Evolutionary conservation across 148 eudicot genomes (phyloP), one percentile per base, ranked within the genome.

Genomic region (Nyssa sinensis): DNA sequence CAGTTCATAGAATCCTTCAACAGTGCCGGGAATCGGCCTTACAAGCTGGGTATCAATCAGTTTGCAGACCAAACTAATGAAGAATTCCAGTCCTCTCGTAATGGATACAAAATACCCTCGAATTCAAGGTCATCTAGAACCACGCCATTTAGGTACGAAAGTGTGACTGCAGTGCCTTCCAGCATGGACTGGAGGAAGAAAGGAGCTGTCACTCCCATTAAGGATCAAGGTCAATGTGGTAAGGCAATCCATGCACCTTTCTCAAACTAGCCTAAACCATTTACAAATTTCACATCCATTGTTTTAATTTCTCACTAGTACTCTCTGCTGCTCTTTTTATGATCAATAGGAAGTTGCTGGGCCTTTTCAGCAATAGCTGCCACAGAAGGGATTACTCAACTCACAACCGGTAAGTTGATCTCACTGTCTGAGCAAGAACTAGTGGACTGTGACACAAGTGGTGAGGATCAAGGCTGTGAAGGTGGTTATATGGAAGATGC

Each of bases 171-270:
- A 47, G 71, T 75, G 19, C 84, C 84, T n/a, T 7, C 81, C 0
- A 73, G 72, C 68, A 74, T 77, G 72, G 78, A 81, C 70, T 77
- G 81, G 81, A 77, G 80, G 62, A 62, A 55, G 49, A 77, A 68
- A 27, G 83, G 79, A 34, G 83, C 76, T 10, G 83, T 80, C 9
- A 75, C 79, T 2, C 63, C 73, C 0, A 62, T 81, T 21, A 81
- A 81, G 77, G 77, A 81, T 37, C 84, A 81, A 77, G 77, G 77
- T 25, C 77, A 76, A 76, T 81, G 84, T 19, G 84, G 84, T 81
- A 67, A 72, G 77, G 0, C 44, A 64, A 64, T 31, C 39, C 37
- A 64, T 31, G 24, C 37, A 10, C 5, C 30, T 62, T 31, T 31
- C 25, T 31, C 67, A 64, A 64, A 16, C 67, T 16, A 0, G 7